Conservation (phyloP, 208 protist genomes). For the Leptomonas seymouri region DNA sequence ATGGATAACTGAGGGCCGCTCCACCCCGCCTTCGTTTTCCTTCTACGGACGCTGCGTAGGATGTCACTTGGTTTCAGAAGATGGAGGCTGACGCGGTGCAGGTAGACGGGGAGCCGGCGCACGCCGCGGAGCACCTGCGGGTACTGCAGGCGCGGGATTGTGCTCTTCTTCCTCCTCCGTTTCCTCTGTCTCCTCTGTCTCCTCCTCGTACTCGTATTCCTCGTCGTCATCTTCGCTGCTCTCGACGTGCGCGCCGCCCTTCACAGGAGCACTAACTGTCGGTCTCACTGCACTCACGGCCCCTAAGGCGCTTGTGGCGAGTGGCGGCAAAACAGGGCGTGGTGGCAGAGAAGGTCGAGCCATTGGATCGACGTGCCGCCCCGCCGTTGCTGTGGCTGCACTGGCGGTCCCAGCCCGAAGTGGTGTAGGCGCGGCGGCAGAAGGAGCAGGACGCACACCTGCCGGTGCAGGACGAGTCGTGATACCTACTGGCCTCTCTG, state of each 20-base stretch:
- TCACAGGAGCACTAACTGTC: not conserved
- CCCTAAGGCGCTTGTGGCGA: not conserved
- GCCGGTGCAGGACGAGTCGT: not conserved
- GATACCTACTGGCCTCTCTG: not conserved
- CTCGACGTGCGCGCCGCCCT: constrained; percentile 5
- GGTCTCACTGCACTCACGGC: not conserved
- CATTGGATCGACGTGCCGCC: not conserved
- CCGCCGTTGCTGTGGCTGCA: not conserved
- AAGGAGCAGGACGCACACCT: not conserved
- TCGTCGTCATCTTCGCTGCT: constrained; percentile 3
- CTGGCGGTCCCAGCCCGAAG: not conserved
- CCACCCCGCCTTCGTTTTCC: not conserved
- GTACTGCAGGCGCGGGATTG: not conserved
- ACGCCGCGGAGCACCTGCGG: not conserved
- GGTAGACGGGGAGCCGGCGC: constrained; percentile 1
- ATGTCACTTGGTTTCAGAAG: not conserved
- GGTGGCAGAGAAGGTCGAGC: not conserved
- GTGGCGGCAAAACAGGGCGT: constrained; percentile 5
- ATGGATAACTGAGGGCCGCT: too few species aligned
- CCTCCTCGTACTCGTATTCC: not conserved
- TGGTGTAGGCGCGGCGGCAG: not conserved
- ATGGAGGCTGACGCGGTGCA: not conserved
- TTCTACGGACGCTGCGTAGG: not conserved
- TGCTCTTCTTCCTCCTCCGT: constrained; percentile 14
- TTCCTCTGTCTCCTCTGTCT: constrained; percentile 30